A percentile compares a stretch with the other conserved stretches of the same genome.
These are phyloP conservation scores for Sporothrix brasiliensis DNA, from an alignment of 2,329 filamentous ascomycete species.

Conservation along the genomic window DNA sequence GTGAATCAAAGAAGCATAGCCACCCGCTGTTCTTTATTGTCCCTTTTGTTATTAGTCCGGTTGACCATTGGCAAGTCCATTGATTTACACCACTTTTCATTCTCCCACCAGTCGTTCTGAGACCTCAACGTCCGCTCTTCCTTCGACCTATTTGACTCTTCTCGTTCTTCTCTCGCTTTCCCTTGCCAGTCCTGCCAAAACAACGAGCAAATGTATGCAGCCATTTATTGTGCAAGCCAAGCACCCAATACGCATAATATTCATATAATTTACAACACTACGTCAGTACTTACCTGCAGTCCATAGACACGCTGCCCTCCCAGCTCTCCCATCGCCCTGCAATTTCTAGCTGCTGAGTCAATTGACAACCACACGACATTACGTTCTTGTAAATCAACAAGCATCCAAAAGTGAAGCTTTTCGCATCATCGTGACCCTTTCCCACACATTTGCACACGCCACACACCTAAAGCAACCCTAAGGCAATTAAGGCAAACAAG, in stretches of 20 bases:
- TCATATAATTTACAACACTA: no score
- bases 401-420: not conserved
- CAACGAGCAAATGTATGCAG: not conserved
- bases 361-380: not conserved
- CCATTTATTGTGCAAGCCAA: not conserved
- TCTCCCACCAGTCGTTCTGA: slow-evolving; percentile 21
- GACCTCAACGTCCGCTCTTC: slow-evolving; percentile 25
- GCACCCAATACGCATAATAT: no score
- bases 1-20: not conserved
- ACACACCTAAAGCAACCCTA: not conserved
- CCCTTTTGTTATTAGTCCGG: not conserved
- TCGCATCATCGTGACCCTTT: not conserved
- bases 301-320: no score
- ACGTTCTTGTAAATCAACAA: not conserved
- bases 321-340: no score
- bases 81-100: not conserved
- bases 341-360: no score
- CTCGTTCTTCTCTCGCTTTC: not conserved
- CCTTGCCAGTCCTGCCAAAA: not conserved
- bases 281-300: no score
- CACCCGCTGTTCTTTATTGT: not conserved
- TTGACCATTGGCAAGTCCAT: not conserved
- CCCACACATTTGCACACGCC: not conserved
- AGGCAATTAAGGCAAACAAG: slow-evolving; percentile 5
- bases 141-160: not conserved